Conservation (phyloP, 768 basidiomycete genomes). For the Xerocomus potaroensis region DNA sequence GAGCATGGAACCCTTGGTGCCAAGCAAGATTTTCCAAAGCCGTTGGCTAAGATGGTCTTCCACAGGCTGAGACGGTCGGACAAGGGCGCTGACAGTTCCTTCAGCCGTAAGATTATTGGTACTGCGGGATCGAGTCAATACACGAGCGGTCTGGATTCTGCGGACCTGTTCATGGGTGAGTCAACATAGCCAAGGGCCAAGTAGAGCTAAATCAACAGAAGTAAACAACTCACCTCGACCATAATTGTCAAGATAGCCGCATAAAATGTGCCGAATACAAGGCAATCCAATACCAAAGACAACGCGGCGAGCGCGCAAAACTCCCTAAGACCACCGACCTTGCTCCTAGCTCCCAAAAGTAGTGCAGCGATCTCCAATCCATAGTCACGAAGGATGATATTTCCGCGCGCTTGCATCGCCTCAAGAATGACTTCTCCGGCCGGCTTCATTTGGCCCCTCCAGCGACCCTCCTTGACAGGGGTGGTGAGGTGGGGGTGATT, state of each 20-base stretch:
- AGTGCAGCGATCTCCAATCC: slow-evolving; percentile 89
- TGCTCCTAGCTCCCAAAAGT: slow-evolving; percentile 78
- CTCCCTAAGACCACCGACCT: slow-evolving; percentile 85
- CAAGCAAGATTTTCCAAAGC: slow-evolving; percentile 34
- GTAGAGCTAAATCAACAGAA: slow-evolving; percentile 5
- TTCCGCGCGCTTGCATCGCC: slow-evolving; percentile 73
- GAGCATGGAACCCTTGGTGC: slow-evolving; percentile 49
- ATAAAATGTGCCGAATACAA: slow-evolving; percentile 87
- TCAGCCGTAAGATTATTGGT: slow-evolving; percentile 26
- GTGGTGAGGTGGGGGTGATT: slow-evolving; percentile 63
- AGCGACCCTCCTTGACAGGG: slow-evolving; percentile 36
- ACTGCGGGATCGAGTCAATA: slow-evolving; percentile 38
- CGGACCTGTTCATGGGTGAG: slow-evolving; percentile 47
- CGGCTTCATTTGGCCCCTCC: slow-evolving; percentile 56
- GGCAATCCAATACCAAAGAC: slow-evolving; percentile 81
- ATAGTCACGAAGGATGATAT: slow-evolving; percentile 88
- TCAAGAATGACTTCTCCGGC: slow-evolving; percentile 83
- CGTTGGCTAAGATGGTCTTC: slow-evolving; percentile 20
- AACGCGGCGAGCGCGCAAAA: slow-evolving; percentile 94
- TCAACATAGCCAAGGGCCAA: slow-evolving; percentile 10
- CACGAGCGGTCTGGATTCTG: slow-evolving; percentile 61
- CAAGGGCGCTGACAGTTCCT: slow-evolving; percentile 29
- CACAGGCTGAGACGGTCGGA: slow-evolving; percentile 18
- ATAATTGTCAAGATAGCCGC: slow-evolving; percentile 88
- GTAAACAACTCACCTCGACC: slow-evolving; percentile 69